These are phyloP conservation scores for Speleostelium caveatum DNA, from an alignment of 78 protist species.

Conservation along the genomic window DNA sequence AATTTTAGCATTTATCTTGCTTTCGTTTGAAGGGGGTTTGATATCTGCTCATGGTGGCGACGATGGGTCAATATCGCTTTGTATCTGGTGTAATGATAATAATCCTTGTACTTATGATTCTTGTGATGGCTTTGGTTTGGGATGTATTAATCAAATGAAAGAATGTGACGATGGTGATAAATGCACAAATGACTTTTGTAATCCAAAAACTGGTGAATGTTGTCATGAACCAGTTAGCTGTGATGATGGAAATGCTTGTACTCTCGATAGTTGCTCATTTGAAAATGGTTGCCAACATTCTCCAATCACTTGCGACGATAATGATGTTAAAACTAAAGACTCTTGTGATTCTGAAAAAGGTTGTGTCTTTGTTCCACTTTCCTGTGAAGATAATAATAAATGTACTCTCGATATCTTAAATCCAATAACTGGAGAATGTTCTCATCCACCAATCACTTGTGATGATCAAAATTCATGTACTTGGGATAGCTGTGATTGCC, in stretches of 20 bases:
- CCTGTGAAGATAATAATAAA: no score
- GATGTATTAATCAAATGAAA: neutral
- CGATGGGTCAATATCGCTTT: no score
- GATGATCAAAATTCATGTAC: conserved; percentile 71
- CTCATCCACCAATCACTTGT: no score
- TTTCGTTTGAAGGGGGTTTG: no score
- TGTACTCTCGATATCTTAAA: no score
- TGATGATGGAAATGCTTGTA: conserved; percentile 45
- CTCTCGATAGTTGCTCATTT: conserved; percentile 27
- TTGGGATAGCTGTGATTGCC: conserved; percentile 1
- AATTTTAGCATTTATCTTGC: no score
- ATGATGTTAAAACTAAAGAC: conserved; percentile 3
- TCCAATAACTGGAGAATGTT: conserved; percentile 19
- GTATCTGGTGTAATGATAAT: neutral
- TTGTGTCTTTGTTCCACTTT: neutral
- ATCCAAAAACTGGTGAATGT: conserved; percentile 18
- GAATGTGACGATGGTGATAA: conserved; percentile 9
- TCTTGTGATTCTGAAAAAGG: neutral
- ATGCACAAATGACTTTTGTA: conserved; percentile 52
- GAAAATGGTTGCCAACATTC: conserved; percentile 18
- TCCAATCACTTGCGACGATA: conserved; percentile 21
- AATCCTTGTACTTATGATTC: conserved; percentile 34
- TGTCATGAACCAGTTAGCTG: conserved; percentile 26
- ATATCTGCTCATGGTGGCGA: no score
- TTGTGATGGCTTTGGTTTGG: neutral